Base-by-base conservation (phyloP, 2,329 filamentous ascomycete species). In the Sporothrix inflata region DNA sequence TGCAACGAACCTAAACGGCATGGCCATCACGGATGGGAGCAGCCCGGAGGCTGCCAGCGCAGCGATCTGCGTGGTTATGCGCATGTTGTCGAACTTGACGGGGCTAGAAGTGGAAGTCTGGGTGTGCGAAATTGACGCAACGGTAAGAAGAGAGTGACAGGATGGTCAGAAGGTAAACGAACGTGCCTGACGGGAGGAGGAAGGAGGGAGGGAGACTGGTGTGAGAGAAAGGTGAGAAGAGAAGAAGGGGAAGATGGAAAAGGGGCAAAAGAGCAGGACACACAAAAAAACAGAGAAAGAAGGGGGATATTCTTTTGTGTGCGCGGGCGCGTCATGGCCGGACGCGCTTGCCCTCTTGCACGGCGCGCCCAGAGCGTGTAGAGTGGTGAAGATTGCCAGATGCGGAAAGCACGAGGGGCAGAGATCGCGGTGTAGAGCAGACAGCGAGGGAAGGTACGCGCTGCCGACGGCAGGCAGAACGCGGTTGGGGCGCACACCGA, bases 21-120 rank as follows among this genome's bases (percentile, higher is more conserved):
- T 30, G 3, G 60, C 49, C 21, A 60, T 8, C 4, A 27, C 34
- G 1, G 16, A 12, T 4, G 68, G 68, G 3, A 70, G 3, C 9
- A 63, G 12, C 6, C 21, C 40, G 7, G 34, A 12, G 5, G 61
- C 71, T 27, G 53, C 68, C 6, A 71, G 7, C 4, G 51, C 63
- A 24, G 71, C 68, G 34, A 70, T 14, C 3, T 65, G 60, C 14
- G 38, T n/a, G 19, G 4, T 19, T 42, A 47, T 7, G 42, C 42
- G 68, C 71, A 73, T 73, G 3, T 21, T 70, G 55, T 21, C 60
- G 60, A 45, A 5, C n/a, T 27, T 34, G 63, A n/a, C n/a, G n/a
- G n/a, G n/a, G 40, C 9, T n/a, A 1, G 19, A 49, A 4, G n/a
- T n/a, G n/a, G n/a, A n/a, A n/a, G n/a, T n/a, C n/a, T n/a, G n/a